Evolutionary conservation across 768 basidiomycete genomes (phyloP).

Genomic region (Daedaleopsis nitida): DNA sequence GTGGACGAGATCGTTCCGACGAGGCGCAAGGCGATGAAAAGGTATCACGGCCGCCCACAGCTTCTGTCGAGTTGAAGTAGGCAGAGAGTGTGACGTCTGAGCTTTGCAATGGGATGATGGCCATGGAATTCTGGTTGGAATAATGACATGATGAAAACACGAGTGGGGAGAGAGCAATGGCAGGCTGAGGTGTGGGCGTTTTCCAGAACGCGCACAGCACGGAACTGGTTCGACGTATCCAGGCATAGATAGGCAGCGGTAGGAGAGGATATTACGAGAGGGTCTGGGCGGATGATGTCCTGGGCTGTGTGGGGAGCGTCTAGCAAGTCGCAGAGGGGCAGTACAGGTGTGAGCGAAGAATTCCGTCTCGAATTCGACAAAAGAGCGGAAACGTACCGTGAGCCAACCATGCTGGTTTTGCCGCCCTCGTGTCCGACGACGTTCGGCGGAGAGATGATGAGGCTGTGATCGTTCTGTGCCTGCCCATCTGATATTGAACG

Average conservation of each 20-base stretch:
- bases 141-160: slow-evolving; percentile 16
- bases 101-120: background rate
- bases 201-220: slow-evolving; percentile 17
- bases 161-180: slow-evolving; percentile 13
- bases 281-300: background rate
- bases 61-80: slow-evolving; percentile 15
- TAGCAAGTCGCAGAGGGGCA: slow-evolving; percentile 8
- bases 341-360: slow-evolving; percentile 3
- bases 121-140: slow-evolving; percentile 17
- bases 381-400: slow-evolving; percentile 4
- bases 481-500: background rate
- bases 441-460: background rate
- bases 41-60: slow-evolving; percentile 11
- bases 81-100: background rate
- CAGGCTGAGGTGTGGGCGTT: background rate
- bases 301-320: slow-evolving; percentile 13
- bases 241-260: background rate
- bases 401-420: background rate
- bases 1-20: background rate
- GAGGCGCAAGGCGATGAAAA: slow-evolving; percentile 12
- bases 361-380: background rate
- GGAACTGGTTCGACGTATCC: background rate
- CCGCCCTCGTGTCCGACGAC: slow-evolving; percentile 1
- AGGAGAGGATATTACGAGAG: slow-evolving; percentile 5
- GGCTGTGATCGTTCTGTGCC: slow-evolving; percentile 6